phyloP scores from a whole-genome alignment of 2,329 filamentous ascomycete species.

The Penicillium sp. region DNA sequence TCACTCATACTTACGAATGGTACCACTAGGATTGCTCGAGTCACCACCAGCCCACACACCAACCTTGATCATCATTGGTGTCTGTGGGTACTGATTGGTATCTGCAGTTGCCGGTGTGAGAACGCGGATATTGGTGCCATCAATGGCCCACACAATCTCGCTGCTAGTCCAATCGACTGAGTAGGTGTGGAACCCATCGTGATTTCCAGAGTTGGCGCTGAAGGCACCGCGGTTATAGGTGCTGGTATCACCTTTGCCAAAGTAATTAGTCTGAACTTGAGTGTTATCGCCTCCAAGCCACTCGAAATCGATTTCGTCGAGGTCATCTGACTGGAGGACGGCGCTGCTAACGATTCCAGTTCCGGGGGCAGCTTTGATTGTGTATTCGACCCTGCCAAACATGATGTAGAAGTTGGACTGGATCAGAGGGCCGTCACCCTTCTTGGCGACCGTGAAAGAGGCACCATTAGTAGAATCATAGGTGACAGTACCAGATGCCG shows the following conservation, averaged over 20 bases:
- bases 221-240: constrained; percentile 87
- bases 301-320: constrained; percentile 97
- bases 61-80: constrained; percentile 91
- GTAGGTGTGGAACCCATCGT: constrained; percentile 79
- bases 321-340: constrained; percentile 83
- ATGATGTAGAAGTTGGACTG: constrained; percentile 97
- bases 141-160: constrained; percentile 84
- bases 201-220: constrained; percentile 68
- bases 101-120: constrained; percentile 70
- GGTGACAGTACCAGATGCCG: constrained; percentile 64
- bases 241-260: constrained; percentile 84
- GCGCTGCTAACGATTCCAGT: constrained; percentile 90
- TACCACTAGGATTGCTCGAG: constrained; percentile 73
- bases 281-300: constrained; percentile 78
- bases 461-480: constrained; percentile 73
- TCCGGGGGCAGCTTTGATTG: constrained; percentile 82
- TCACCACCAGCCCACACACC: constrained; percentile 93
- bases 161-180: constrained; percentile 86
- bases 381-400: constrained; percentile 89
- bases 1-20: constrained; percentile 57
- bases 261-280: constrained; percentile 96
- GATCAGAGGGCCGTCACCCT: constrained; percentile 83
- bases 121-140: constrained; percentile 73
- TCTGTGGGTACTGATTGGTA: constrained; percentile 79
- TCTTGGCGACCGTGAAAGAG: constrained; percentile 73